Percentiles rank a stretch among this genome's conserved stretches.
Evolutionary conservation across 208 protist genomes (phyloP).

Genomic region (Trypanosoma vivax): DNA sequence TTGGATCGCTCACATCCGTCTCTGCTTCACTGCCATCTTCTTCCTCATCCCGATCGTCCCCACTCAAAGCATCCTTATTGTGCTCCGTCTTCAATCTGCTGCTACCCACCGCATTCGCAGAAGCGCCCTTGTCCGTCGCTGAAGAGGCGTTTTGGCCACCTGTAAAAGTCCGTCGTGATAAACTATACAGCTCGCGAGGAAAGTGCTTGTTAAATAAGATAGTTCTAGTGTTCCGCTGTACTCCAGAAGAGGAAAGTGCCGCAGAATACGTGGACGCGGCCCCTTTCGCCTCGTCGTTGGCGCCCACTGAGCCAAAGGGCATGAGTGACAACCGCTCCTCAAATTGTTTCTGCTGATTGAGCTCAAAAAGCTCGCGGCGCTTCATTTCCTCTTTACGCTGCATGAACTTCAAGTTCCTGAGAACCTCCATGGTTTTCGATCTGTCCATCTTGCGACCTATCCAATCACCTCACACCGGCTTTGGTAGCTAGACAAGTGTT

Average conservation of each 20-base stretch:
- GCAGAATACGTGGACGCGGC: neutral
- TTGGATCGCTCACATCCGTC: constrained; percentile 23
- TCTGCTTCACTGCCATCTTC: constrained; percentile 14
- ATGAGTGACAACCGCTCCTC: constrained; percentile 27
- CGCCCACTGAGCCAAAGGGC: neutral
- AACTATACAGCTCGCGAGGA: constrained; percentile 31
- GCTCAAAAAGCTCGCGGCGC: constrained; percentile 65
- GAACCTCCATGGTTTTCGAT: constrained; percentile 68
- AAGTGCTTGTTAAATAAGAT: constrained; percentile 52
- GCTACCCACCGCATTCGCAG: constrained; percentile 1
- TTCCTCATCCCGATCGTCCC: constrained; percentile 11
- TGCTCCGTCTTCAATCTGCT: neutral
- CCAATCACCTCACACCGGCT: too few relatives aligned
- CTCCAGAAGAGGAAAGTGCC: neutral
- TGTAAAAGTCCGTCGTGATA: constrained; percentile 38
- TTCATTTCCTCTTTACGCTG: constrained; percentile 86
- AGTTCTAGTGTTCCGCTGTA: constrained; percentile 7
- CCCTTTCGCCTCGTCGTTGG: neutral
- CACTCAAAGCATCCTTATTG: constrained; percentile 1
- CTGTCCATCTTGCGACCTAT: too few relatives aligned
- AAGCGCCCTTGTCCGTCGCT: neutral
- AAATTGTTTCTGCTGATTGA: constrained; percentile 47
- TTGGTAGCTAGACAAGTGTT: neutral
- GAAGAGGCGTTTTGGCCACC: neutral
- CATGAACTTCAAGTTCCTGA: constrained; percentile 90